Percentiles rank a stretch among this genome's conserved stretches.
Conservation (phyloP, 2,329 filamentous ascomycete genomes). For the Cercospora sp. region DNA sequence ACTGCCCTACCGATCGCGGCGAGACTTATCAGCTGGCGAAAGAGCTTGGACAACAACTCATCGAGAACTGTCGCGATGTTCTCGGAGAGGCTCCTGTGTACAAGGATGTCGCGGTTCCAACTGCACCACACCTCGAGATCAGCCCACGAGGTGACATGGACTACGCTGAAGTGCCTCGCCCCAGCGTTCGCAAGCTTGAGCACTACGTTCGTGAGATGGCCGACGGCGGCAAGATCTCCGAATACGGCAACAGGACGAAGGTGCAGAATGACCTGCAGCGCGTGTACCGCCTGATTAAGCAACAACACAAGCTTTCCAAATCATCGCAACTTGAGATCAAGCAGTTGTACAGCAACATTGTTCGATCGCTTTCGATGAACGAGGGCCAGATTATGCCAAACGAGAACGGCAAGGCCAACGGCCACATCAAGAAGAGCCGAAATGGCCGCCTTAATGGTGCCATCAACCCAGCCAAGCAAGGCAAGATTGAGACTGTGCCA, state of each 20-base stretch:
- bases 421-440: slow-evolving; percentile 57
- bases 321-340: slow-evolving; percentile 96
- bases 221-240: slow-evolving; percentile 95
- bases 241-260: slow-evolving; percentile 97
- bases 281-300: slow-evolving; percentile 97
- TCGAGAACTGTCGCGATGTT: slow-evolving; percentile 96
- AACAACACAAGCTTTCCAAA: slow-evolving; percentile 97
- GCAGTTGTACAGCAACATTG: slow-evolving; percentile 87
- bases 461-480: slow-evolving; percentile 60
- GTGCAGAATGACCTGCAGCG: slow-evolving; percentile 92
- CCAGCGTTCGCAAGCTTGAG: slow-evolving; percentile 92
- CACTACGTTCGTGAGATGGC: slow-evolving; percentile 99
- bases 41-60: slow-evolving; percentile 86
- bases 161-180: slow-evolving; percentile 82
- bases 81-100: slow-evolving; percentile 80
- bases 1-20: slow-evolving; percentile 92
- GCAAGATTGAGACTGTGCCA: slow-evolving; percentile 94
- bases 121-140: slow-evolving; percentile 87
- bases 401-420: slow-evolving; percentile 70
- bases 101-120: slow-evolving; percentile 93
- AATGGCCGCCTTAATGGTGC: slow-evolving; percentile 50
- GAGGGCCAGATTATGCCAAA: slow-evolving; percentile 94
- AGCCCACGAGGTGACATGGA: slow-evolving; percentile 89
- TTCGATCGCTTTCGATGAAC: slow-evolving; percentile 95
- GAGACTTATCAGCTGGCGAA: slow-evolving; percentile 99